Percentiles rank a stretch among this genome's conserved stretches.
Conservation (phyloP, 2,329 filamentous ascomycete genomes). For the Pseudodiploospora longispora region DNA sequence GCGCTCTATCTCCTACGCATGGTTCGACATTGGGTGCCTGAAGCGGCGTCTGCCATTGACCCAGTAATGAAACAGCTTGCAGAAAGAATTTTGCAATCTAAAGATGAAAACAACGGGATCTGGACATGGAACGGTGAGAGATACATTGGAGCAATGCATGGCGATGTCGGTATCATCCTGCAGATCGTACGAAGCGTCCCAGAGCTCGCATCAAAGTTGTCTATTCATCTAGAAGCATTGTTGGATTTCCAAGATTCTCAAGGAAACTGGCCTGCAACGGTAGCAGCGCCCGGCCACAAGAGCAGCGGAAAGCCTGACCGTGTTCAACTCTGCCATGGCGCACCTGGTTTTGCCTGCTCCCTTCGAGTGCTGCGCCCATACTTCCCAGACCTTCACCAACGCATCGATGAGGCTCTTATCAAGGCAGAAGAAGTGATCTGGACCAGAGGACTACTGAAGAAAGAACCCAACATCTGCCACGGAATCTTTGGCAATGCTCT, state of each 20-base stretch:
- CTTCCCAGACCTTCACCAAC: constrained; percentile 45
- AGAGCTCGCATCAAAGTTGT: constrained; percentile 43
- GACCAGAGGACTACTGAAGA: constrained; percentile 51
- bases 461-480: constrained; percentile 59
- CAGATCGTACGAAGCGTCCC: constrained; percentile 56
- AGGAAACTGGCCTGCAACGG: constrained; percentile 52
- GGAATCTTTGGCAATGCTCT: constrained; percentile 58
- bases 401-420: constrained; percentile 44
- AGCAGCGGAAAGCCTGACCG: constrained; percentile 31
- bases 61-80: constrained; percentile 48
- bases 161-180: constrained; percentile 61
- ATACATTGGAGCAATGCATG: constrained; percentile 61
- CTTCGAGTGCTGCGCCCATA: constrained; percentile 46
- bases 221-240: constrained; percentile 43
- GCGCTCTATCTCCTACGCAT: constrained; percentile 60
- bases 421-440: constrained; percentile 46
- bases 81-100: constrained; percentile 48
- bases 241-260: constrained; percentile 51
- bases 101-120: constrained; percentile 28
- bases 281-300: constrained; percentile 18
- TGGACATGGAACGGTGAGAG: constrained; percentile 58
- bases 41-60: constrained; percentile 40
- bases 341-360: constrained; percentile 53
- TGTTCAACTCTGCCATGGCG: constrained; percentile 62
- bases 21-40: constrained; percentile 47